phyloP scores from a whole-genome alignment of 805 yeast genomes.

The Brettanomyces nanus region DNA sequence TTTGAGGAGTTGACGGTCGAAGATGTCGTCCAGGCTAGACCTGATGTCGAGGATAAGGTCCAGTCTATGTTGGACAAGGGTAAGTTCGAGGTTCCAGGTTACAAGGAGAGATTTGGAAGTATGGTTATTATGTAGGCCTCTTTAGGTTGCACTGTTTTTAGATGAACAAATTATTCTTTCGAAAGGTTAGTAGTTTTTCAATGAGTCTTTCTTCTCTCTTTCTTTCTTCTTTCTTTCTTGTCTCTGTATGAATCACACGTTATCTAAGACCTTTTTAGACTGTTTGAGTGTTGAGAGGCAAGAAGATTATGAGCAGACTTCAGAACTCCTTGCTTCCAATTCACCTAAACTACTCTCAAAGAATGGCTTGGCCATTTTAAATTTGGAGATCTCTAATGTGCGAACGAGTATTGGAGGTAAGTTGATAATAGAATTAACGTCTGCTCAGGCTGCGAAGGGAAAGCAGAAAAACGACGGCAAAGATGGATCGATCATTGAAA shows the following conservation, averaged over 20 bases:
- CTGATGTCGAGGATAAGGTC: slow-evolving; percentile 95
- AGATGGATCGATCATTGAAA: slow-evolving; percentile 24
- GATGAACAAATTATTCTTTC: too few species aligned
- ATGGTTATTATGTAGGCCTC: slow-evolving; percentile 79
- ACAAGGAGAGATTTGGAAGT: slow-evolving; percentile 97
- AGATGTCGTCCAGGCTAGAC: slow-evolving; percentile 91
- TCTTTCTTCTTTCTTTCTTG: slow-evolving; percentile 5
- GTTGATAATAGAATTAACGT: slow-evolving; percentile 49
- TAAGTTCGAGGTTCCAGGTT: slow-evolving; percentile 97
- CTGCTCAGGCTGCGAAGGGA: slow-evolving; percentile 28
- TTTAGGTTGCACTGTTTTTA: too few species aligned
- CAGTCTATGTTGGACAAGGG: slow-evolving; percentile 92
- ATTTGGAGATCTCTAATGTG: slow-evolving; percentile 51
- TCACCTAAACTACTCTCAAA: slow-evolving; percentile 61
- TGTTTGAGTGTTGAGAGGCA: slow-evolving; percentile 40
- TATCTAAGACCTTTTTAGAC: slow-evolving; percentile 30
- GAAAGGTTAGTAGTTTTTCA: slow-evolving; percentile 7
- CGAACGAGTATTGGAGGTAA: slow-evolving; percentile 73
- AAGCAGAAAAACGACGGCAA: slow-evolving; percentile 23
- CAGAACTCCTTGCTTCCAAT: slow-evolving; percentile 33
- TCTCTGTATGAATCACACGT: slow-evolving; percentile 9
- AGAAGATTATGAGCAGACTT: slow-evolving; percentile 44
- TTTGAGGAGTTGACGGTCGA: slow-evolving; percentile 95
- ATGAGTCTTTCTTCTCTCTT: slow-evolving; percentile 11
- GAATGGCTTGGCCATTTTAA: slow-evolving; percentile 68